Base-by-base conservation (phyloP, 768 basidiomycete genomes). In the Tremella mesenterica region DNA sequence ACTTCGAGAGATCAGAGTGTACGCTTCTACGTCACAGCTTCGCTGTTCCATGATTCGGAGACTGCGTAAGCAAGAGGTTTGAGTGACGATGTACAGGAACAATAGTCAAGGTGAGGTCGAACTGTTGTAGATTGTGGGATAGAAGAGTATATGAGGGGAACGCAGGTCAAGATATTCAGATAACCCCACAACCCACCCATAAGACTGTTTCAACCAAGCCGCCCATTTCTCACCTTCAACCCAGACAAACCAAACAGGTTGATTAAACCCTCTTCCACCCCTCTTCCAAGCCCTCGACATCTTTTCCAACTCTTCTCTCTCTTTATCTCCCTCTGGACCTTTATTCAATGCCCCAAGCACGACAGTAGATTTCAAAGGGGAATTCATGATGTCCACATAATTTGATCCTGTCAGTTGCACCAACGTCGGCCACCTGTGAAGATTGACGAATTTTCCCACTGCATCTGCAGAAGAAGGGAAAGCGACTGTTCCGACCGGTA, bases 191-290 rank as follows among this genome's bases (percentile, higher is more conserved):
- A n/a, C 70, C 46, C 49, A 72, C 26, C 84, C 84, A 74, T 96
- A 97, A 83, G 89, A 89, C 61, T 82, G 83, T 77, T 87, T 89
- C 75, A 93, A 76, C 91, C 91, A 96, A 47, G 80, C 83, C 23
- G 73, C 78, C 91, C 93, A 96, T 72, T 78, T 80, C 23, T 81
- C 82, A 1, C 77, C 80, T 65, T 99, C 88, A 81, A 95, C 90
- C 84, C 85, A 90, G 8, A 84, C 79, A 73, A 91, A 95, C 45
- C 91, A 80, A 0, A 93, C 84, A 33, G 74, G 55, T 49, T 69
- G 38, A 56, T 56, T 45, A 36, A 61, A 64, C 48, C 57, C 51
- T 23, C 74, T 76, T 29, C 77, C 76, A 33, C 71, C 73, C 48
- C 75, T 62, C 55, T 79, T 78, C 88, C 83, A 90, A 10, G 73